Conservation (phyloP, 768 basidiomycete species). For the Phanerochaete sordida region DNA sequence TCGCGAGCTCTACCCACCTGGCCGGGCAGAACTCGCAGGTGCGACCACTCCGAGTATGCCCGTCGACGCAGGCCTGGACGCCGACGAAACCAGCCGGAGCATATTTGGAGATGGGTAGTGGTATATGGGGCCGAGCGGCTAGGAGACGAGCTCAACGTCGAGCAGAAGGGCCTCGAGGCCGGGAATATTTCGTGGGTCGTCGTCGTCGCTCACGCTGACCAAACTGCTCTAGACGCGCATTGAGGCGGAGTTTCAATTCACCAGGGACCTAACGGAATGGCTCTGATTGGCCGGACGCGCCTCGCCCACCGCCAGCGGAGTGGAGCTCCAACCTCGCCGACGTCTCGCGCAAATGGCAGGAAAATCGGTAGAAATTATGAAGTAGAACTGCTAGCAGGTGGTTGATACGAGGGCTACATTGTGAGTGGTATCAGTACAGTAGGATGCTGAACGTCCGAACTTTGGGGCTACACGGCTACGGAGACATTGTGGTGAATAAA, state of each 20-base stretch:
- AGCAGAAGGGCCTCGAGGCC: conserved; percentile 8
- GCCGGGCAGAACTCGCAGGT: conserved; percentile 34
- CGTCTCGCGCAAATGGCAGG: neutral
- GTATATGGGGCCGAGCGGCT: conserved; percentile 1
- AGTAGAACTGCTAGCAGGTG: neutral
- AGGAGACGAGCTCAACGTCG: conserved; percentile 16
- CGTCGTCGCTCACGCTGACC: conserved; percentile 15
- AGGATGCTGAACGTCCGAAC: neutral
- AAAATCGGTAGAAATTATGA: neutral
- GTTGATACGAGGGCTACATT: neutral
- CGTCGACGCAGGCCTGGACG: conserved; percentile 49
- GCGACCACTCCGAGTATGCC: conserved; percentile 68
- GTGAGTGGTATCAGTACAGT: neutral
- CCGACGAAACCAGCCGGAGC: conserved; percentile 69
- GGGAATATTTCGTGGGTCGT: conserved; percentile 6
- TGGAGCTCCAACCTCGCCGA: neutral
- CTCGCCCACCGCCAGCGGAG: neutral
- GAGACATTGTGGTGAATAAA: neutral
- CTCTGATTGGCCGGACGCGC: conserved; percentile 6
- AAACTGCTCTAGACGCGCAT: conserved; percentile 9
- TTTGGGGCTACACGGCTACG: neutral
- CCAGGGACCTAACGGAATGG: conserved; percentile 10
- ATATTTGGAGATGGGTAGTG: conserved; percentile 32
- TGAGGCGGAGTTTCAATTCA: conserved; percentile 10
- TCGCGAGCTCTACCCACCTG: conserved; percentile 23